Evolutionary conservation across 768 basidiomycete species (phyloP).

Genomic region (Coprinopsis sp.): DNA sequence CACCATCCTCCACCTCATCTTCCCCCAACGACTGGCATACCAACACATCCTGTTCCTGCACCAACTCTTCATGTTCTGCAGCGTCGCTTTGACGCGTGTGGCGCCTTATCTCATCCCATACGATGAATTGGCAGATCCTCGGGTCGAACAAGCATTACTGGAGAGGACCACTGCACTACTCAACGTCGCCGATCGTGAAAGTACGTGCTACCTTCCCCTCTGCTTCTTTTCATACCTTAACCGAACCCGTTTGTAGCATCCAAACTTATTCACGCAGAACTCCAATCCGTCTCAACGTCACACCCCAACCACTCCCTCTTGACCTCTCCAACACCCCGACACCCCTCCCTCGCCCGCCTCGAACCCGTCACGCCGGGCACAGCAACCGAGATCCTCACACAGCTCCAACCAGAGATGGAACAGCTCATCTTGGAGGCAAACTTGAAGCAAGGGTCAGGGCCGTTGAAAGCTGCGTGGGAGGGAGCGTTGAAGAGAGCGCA

Average conservation of each 20-base stretch:
- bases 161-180: conserved; percentile 40
- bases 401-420: conserved; percentile 55
- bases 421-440: conserved; percentile 60
- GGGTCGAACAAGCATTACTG: conserved; percentile 36
- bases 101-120: conserved; percentile 60
- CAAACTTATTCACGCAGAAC: conserved; percentile 47
- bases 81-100: conserved; percentile 66
- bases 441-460: conserved; percentile 53
- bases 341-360: background rate
- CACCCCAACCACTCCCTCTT: background rate
- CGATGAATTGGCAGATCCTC: conserved; percentile 23
- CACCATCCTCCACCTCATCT: conserved; percentile 42
- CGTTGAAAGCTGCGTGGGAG: conserved; percentile 53
- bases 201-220: conserved; percentile 25
- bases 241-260: conserved; percentile 32
- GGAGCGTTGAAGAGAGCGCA: conserved; percentile 6
- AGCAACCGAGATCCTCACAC: conserved; percentile 32
- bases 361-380: conserved; percentile 13
- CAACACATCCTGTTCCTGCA: conserved; percentile 79
- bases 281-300: conserved; percentile 41
- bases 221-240: background rate
- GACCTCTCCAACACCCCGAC: background rate
- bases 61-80: conserved; percentile 70
- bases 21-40: conserved; percentile 64
- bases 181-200: conserved; percentile 49